Conservation (phyloP, 768 basidiomycete genomes). For the Lactarius hengduanensis region DNA sequence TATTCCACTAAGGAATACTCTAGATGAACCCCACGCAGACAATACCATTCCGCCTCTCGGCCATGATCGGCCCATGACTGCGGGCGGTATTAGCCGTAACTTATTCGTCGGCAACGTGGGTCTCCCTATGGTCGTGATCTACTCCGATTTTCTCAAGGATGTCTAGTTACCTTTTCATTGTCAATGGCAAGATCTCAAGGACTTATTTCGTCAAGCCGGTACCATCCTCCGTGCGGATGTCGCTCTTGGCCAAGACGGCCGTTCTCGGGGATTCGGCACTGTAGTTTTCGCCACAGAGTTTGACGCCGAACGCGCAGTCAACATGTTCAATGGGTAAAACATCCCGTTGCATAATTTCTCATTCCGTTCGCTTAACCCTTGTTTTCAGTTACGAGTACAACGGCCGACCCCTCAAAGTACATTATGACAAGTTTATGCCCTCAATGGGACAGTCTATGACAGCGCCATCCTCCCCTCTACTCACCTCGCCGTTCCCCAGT, state of each 20-base stretch:
- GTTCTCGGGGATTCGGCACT: slow-evolving; percentile 91
- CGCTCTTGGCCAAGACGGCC: slow-evolving; percentile 81
- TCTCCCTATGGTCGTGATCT: slow-evolving; percentile 31
- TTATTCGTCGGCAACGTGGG: slow-evolving; percentile 89
- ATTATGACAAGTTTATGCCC: slow-evolving; percentile 78
- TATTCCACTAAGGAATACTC: slow-evolving; percentile 16
- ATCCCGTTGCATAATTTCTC: neutral
- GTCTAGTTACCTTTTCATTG: slow-evolving; percentile 84
- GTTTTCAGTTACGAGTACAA: slow-evolving; percentile 76
- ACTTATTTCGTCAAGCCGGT: slow-evolving; percentile 89
- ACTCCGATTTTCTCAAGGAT: slow-evolving; percentile 26
- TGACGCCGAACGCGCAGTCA: slow-evolving; percentile 82
- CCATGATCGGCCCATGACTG: slow-evolving; percentile 33
- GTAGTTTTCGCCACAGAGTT: slow-evolving; percentile 81
- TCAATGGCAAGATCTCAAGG: slow-evolving; percentile 98
- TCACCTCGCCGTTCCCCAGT: slow-evolving; percentile 10
- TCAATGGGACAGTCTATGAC: slow-evolving; percentile 33
- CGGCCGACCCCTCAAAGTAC: slow-evolving; percentile 84
- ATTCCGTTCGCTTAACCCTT: slow-evolving; percentile 1
- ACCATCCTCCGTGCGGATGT: slow-evolving; percentile 90
- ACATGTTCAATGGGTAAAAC: slow-evolving; percentile 86
- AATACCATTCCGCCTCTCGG: slow-evolving; percentile 32
- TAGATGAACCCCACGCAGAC: slow-evolving; percentile 26
- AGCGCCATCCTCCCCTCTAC: slow-evolving; percentile 27
- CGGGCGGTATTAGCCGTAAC: slow-evolving; percentile 45